Conservation (phyloP, 257 asterid genomes). For the Solanum medicagineum region DNA sequence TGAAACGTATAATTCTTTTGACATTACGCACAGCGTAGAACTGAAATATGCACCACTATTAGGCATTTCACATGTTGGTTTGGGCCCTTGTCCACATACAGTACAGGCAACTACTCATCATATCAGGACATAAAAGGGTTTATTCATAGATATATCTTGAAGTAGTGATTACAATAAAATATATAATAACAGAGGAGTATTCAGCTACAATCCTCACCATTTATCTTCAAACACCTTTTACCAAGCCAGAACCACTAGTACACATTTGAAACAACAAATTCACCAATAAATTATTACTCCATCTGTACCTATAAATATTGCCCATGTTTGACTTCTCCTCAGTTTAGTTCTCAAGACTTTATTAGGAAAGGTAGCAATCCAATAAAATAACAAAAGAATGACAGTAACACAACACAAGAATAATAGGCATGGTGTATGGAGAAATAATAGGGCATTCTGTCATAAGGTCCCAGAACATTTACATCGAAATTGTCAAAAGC, state of each 20-base stretch:
- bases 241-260: background rate
- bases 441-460: too few relatives aligned
- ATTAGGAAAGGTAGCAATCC: background rate
- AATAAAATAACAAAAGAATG: background rate
- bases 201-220: background rate
- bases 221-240: background rate
- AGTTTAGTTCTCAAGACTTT: background rate
- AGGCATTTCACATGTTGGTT: background rate
- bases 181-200: background rate
- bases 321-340: background rate
- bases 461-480: too few relatives aligned
- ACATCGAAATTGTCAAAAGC: too few relatives aligned
- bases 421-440: background rate
- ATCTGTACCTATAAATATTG: background rate
- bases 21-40: background rate
- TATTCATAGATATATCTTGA: background rate
- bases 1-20: background rate
- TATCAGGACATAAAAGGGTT: background rate
- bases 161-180: background rate
- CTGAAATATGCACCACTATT: background rate
- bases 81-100: background rate
- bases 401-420: background rate
- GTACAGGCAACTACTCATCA: background rate
- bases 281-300: background rate
- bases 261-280: background rate